These are phyloP conservation scores for Singerocomus rubriflavus DNA, from an alignment of 1,284 basidiomycete genomes.

Conservation along the genomic window DNA sequence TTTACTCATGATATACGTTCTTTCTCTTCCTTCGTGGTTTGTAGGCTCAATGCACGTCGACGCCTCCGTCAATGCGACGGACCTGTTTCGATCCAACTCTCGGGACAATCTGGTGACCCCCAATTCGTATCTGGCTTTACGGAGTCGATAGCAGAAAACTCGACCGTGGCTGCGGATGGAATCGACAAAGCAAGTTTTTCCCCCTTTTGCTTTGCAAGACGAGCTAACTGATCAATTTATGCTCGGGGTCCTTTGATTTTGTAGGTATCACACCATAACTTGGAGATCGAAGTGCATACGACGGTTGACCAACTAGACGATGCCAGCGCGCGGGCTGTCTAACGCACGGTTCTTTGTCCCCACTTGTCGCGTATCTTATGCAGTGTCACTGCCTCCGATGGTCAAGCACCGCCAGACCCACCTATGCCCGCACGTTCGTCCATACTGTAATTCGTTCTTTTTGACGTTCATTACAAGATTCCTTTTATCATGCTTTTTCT, in stretches of 20 bases:
- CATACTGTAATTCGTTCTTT: not conserved
- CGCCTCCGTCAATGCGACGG: not conserved
- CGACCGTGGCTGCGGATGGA: not conserved
- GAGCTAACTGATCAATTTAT: not conserved
- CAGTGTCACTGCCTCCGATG: too few species aligned
- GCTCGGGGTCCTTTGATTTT: not conserved
- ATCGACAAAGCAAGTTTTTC: slow-evolving; percentile 3
- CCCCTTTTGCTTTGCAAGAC: not conserved
- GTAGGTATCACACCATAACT: slow-evolving; percentile 3
- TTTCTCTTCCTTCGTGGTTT: not conserved
- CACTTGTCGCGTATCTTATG: too few species aligned
- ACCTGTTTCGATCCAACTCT: slow-evolving; percentile 13
- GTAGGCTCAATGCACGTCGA: slow-evolving; percentile 17
- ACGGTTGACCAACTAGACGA: slow-evolving; percentile 4
- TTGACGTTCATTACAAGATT: not conserved
- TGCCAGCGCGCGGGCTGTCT: not conserved
- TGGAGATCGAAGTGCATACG: slow-evolving; percentile 16
- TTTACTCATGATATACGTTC: not conserved
- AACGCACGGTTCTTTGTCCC: not conserved
- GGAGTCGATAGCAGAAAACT: not conserved
- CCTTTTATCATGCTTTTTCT: too few species aligned
- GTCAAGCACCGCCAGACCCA: not conserved
- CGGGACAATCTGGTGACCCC: slow-evolving; percentile 9
- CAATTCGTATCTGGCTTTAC: slow-evolving; percentile 7
- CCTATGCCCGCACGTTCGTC: not conserved